A percentile compares a stretch with the other conserved stretches of the same genome.
Conservation (phyloP, 2,329 filamentous ascomycete genomes). For the Aspergillus floridensis region DNA sequence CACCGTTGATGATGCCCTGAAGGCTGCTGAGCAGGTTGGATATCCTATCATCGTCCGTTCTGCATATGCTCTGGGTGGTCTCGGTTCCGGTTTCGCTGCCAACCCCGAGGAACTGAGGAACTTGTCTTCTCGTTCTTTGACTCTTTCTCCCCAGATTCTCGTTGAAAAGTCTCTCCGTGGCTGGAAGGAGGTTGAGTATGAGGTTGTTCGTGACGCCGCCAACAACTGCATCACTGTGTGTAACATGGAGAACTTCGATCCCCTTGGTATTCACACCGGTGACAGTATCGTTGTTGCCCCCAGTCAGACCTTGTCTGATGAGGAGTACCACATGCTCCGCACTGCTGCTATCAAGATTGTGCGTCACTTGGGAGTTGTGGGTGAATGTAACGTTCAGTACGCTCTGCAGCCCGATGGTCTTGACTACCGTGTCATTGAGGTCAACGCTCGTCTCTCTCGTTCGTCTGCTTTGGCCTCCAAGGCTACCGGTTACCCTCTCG, state of each 20-base stretch:
- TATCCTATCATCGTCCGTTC: constrained; percentile 98
- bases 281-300: constrained; percentile 98
- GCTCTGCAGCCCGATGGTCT: constrained; percentile 93
- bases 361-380: constrained; percentile 91
- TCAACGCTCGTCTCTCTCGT: constrained; percentile 96
- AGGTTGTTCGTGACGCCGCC: constrained; percentile 92
- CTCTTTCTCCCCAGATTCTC: constrained; percentile 90
- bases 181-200: constrained; percentile 99
- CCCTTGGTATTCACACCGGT: constrained; percentile 94
- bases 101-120: constrained; percentile 92
- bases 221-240: constrained; percentile 99
- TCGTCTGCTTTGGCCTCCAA: constrained; percentile 97
- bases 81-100: constrained; percentile 93
- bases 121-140: constrained; percentile 87
- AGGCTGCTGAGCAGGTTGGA: constrained; percentile 80
- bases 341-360: constrained; percentile 98
- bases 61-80: constrained; percentile 91
- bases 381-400: constrained; percentile 98
- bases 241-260: constrained; percentile 99
- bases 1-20: constrained; percentile 87
- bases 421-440: constrained; percentile 98
- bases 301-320: constrained; percentile 93
- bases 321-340: constrained; percentile 99
- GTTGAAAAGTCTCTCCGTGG: constrained; percentile 98
- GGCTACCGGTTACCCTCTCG: constrained; percentile 94